A percentile compares a stretch with the other conserved stretches of the same genome.
Conservation (phyloP, 2,329 filamentous ascomycete species). For the Fusarium devonianum region DNA sequence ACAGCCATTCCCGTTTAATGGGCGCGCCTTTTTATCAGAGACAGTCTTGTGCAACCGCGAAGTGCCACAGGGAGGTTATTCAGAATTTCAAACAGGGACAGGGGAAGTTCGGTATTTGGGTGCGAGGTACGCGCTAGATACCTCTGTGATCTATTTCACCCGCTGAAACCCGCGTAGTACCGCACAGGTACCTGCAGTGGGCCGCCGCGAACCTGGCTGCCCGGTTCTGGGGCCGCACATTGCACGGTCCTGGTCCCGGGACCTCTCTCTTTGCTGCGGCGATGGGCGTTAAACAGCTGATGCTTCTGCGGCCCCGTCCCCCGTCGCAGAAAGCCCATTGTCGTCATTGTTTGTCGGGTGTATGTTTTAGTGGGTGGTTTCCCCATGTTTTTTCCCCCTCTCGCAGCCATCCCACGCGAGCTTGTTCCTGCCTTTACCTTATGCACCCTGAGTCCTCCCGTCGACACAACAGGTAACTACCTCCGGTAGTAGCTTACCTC, state of each 20-base stretch:
- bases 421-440: not conserved
- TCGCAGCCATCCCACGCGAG: not conserved
- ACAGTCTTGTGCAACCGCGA: slow-evolving; percentile 9
- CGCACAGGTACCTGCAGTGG: not conserved
- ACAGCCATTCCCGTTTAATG: slow-evolving; percentile 1
- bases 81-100: slow-evolving; percentile 16
- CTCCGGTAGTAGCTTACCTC: slow-evolving; percentile 1
- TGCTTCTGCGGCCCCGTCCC: slow-evolving; percentile 1
- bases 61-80: slow-evolving; percentile 7
- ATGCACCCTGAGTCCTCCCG: not conserved
- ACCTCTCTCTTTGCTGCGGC: not conserved
- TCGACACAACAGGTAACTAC: not conserved
- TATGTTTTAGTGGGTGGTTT: slow-evolving; percentile 19
- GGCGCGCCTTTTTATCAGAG: not conserved
- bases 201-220: too few relatives aligned
- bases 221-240: too few relatives aligned
- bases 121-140: not conserved
- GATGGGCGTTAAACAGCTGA: slow-evolving; percentile 11
- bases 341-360: slow-evolving; percentile 8
- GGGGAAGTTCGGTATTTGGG: not conserved
- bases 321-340: slow-evolving; percentile 3
- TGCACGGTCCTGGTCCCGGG: not conserved
- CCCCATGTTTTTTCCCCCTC: not conserved
- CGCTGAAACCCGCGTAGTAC: too few relatives aligned
- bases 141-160: too few relatives aligned